phyloP scores from a whole-genome alignment of 164 flowering plant species.

The Buxus sempervirens region DNA sequence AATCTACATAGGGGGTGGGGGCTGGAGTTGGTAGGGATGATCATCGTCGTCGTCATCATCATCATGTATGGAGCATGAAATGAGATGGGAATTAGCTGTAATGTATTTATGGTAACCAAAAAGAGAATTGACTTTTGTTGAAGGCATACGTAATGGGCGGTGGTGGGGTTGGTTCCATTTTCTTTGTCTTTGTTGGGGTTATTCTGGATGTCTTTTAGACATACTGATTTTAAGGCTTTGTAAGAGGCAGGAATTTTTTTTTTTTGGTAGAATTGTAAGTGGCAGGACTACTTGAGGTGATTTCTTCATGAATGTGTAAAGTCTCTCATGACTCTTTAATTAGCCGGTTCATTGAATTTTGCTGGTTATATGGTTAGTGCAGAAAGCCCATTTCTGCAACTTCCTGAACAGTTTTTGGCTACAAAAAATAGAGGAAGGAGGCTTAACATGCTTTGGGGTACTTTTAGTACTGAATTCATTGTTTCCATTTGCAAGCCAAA shows the following conservation, averaged over 20 bases:
- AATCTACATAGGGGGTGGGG: background rate
- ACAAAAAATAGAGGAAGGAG: too few species aligned
- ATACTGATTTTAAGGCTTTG: too few species aligned
- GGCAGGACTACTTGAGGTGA: background rate
- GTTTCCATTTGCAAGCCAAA: background rate
- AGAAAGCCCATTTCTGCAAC: too few species aligned
- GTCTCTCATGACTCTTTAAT: background rate
- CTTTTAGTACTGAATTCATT: background rate
- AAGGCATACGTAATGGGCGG: constrained; percentile 2
- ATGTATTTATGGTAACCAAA: background rate
- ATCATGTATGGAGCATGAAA: background rate
- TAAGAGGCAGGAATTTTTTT: too few species aligned
- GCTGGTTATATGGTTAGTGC: background rate
- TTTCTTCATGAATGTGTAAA: background rate
- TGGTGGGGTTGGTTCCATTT: background rate
- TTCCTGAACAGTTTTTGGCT: too few species aligned
- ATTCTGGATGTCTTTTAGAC: background rate
- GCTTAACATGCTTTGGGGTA: background rate
- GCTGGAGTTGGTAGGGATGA: background rate
- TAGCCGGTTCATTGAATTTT: background rate
- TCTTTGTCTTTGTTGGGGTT: background rate
- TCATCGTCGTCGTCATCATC: too few species aligned
- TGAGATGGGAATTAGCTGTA: background rate
- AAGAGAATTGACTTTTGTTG: background rate
- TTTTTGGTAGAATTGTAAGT: too few species aligned